Evolutionary conservation across 441 rosid species (phyloP).

Genomic region (Manihot esculenta): DNA sequence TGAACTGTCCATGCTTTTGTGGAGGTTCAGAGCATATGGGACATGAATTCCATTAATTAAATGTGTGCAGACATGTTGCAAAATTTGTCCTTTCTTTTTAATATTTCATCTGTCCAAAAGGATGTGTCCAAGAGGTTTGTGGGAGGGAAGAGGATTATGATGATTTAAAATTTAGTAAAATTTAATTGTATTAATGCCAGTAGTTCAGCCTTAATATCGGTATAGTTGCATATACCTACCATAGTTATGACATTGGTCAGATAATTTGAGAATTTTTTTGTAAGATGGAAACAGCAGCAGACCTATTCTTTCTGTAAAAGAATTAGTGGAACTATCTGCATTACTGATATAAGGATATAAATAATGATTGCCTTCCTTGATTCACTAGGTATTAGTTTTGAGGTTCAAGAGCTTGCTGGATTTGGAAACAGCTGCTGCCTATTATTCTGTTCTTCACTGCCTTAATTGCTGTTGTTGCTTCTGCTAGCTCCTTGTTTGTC

Average conservation of each 20-base stretch:
- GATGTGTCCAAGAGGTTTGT: not conserved
- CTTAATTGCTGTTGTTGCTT: not conserved
- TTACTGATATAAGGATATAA: not conserved
- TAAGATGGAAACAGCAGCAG: not conserved
- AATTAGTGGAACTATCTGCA: not conserved
- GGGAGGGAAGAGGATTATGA: not conserved
- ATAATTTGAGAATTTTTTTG: not conserved
- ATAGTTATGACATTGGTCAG: not conserved
- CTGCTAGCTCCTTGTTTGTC: not conserved
- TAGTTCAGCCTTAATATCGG: not conserved
- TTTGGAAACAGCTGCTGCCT: not conserved
- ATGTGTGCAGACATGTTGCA: not conserved
- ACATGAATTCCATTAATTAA: not conserved
- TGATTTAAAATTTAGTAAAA: not conserved
- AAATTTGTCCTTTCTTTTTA: not conserved
- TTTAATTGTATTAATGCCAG: not conserved
- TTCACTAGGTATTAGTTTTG: not conserved
- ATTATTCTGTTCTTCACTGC: not conserved
- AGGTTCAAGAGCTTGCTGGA: conserved; percentile 5
- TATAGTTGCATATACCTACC: not conserved
- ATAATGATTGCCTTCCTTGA: not conserved
- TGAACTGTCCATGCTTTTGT: not conserved
- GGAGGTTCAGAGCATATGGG: not conserved
- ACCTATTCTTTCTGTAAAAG: not conserved
- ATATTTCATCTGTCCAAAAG: not conserved